Conservation (phyloP, 345 rosid genomes). For the Cardamine occulta region DNA sequence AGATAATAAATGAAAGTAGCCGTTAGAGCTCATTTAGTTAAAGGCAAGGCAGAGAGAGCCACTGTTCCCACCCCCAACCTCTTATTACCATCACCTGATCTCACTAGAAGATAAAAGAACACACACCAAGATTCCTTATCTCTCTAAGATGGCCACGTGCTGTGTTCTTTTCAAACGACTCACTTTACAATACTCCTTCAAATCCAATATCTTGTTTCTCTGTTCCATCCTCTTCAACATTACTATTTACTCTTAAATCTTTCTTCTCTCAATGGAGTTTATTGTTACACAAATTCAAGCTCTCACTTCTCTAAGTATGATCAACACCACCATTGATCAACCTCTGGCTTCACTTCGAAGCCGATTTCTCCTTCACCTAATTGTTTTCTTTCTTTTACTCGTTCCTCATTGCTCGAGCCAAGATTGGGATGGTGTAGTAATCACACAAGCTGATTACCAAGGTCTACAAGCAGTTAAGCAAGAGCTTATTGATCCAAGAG, state of each 20-base stretch:
- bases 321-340: conserved; percentile 34
- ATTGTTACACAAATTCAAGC: not conserved
- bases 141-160: conserved; percentile 57
- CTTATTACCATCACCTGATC: conserved; percentile 47
- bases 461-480: conserved; percentile 76
- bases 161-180: conserved; percentile 40
- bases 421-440: conserved; percentile 75
- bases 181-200: conserved; percentile 51
- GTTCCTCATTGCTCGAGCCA: conserved; percentile 46
- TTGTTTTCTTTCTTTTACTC: conserved; percentile 12
- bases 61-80: conserved; percentile 43
- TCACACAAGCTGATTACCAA: conserved; percentile 73
- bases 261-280: conserved; percentile 33
- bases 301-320: not conserved
- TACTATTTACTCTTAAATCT: not conserved
- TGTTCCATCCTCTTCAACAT: conserved; percentile 43
- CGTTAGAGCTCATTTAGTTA: conserved; percentile 47
- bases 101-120: conserved; percentile 46
- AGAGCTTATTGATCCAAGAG: conserved; percentile 69
- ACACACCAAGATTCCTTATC: conserved; percentile 49
- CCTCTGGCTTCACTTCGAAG: conserved; percentile 35
- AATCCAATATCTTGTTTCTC: conserved; percentile 30
- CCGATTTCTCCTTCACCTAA: conserved; percentile 36
- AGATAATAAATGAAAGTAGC: conserved; percentile 55
- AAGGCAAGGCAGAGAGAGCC: conserved; percentile 36